A percentile compares a stretch with the other conserved stretches of the same genome.
These are phyloP conservation scores for Staphylotrichum tortipilum DNA, from an alignment of 495 filamentous ascomycete genomes.

Conservation along the genomic window DNA sequence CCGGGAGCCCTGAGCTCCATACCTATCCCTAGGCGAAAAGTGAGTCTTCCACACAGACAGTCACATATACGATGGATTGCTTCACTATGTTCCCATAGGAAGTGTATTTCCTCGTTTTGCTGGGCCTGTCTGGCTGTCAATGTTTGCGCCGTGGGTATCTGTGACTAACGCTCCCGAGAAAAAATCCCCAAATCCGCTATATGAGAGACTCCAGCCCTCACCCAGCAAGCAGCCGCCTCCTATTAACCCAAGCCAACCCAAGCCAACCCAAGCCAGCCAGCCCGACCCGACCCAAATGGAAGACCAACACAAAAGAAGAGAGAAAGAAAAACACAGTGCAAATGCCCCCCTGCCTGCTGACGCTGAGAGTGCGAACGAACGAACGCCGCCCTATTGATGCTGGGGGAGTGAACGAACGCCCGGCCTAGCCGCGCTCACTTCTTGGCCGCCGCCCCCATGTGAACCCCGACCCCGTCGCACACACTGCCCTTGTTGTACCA, in stretches of 20 bases:
- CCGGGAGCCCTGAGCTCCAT: too few relatives aligned
- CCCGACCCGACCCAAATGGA: too few relatives aligned
- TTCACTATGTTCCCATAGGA: neutral
- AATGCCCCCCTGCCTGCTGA: too few relatives aligned
- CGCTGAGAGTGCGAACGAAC: too few relatives aligned
- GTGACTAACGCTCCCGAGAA: slow-evolving; percentile 1
- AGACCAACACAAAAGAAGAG: too few relatives aligned
- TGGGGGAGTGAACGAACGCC: too few relatives aligned
- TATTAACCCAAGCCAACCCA: too few relatives aligned
- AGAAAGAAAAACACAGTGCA: too few relatives aligned
- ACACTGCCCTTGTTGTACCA: slow-evolving; percentile 46
- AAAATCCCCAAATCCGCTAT: neutral
- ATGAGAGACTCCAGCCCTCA: neutral
- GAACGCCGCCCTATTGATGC: too few relatives aligned
- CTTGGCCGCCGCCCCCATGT: slow-evolving; percentile 5
- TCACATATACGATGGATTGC: neutral
- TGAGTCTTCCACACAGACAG: neutral
- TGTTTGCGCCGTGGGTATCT: neutral
- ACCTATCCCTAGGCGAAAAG: too few relatives aligned
- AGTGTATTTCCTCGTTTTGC: neutral
- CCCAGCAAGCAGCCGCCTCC: neutral
- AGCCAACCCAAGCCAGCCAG: too few relatives aligned
- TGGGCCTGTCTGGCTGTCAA: neutral
- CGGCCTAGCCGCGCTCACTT: neutral
- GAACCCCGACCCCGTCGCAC: slow-evolving; percentile 43